Evolutionary conservation across 2,329 filamentous ascomycete genomes (phyloP).

Genomic region (Remersonia thermophila): DNA sequence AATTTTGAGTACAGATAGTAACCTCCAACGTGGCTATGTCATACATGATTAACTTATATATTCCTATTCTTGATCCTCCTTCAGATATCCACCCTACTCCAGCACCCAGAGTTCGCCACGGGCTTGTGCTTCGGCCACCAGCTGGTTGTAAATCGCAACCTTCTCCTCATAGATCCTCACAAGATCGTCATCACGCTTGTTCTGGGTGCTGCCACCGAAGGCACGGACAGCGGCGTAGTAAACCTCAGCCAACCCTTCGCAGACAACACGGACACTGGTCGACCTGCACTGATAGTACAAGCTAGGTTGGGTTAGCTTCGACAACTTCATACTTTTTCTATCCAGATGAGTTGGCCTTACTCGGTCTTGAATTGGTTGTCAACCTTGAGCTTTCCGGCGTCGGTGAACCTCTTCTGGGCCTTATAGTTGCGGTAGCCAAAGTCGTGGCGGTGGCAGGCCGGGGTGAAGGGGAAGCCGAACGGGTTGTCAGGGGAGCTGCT

Average conservation of each 20-base stretch:
- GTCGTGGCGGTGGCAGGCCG: conserved; percentile 41
- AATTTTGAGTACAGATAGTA: too few relatives aligned
- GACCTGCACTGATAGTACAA: conserved; percentile 26
- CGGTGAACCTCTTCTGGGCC: conserved; percentile 33
- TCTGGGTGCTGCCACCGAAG: conserved; percentile 24
- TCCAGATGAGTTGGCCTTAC: conserved; percentile 20
- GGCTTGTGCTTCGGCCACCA: conserved; percentile 25
- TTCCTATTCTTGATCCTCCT: too few relatives aligned
- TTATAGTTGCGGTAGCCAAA: conserved; percentile 46
- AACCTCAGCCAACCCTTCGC: conserved; percentile 26
- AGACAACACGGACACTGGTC: conserved; percentile 15
- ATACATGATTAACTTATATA: too few relatives aligned
- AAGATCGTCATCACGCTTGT: conserved; percentile 20
- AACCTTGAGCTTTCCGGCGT: conserved; percentile 29
- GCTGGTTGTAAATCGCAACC: conserved; percentile 23
- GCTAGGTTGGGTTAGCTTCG: conserved; percentile 17
- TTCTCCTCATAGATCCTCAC: conserved; percentile 24
- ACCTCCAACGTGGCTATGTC: too few relatives aligned
- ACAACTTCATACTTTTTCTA: too few relatives aligned
- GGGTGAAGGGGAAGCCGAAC: conserved; percentile 30
- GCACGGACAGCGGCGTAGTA: conserved; percentile 28
- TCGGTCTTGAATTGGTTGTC: conserved; percentile 38
- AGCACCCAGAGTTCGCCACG: conserved; percentile 20
- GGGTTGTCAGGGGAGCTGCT: conserved; percentile 31
- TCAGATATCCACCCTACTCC: conserved; percentile 8